Evolutionary conservation across 129 eudicot species (phyloP).

Genomic region (Flaveria bidentis): DNA sequence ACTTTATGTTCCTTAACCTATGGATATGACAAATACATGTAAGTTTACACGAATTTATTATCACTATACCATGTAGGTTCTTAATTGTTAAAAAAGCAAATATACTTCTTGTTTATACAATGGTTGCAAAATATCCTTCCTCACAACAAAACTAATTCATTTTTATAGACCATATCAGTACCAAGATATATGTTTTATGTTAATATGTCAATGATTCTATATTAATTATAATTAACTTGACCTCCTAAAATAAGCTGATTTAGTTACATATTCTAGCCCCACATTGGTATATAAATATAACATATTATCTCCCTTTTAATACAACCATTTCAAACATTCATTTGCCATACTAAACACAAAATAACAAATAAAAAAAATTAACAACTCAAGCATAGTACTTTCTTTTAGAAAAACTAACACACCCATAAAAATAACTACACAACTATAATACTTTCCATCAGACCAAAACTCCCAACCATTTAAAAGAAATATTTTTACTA

Average conservation of each 20-base stretch:
- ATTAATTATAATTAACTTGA: neutral
- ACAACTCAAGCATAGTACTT: too few species aligned
- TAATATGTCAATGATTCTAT: neutral
- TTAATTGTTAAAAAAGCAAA: neutral
- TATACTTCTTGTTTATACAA: neutral
- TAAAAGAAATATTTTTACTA: too few species aligned
- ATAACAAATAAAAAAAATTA: too few species aligned
- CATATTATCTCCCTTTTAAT: neutral
- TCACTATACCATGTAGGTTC: neutral
- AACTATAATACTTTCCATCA: too few species aligned
- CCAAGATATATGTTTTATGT: neutral
- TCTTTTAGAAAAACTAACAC: too few species aligned
- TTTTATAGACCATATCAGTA: neutral
- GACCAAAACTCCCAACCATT: too few species aligned
- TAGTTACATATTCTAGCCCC: neutral
- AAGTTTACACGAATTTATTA: neutral
- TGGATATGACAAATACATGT: neutral
- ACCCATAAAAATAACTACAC: too few species aligned
- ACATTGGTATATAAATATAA: neutral
- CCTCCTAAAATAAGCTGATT: neutral
- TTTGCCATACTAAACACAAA: neutral
- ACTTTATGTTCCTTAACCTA: neutral
- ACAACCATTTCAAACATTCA: neutral
- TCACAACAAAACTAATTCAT: neutral
- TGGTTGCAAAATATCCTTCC: neutral